These are phyloP conservation scores for Yarrowia sp. DNA, from an alignment of 805 yeast genomes.

Conservation along the genomic window DNA sequence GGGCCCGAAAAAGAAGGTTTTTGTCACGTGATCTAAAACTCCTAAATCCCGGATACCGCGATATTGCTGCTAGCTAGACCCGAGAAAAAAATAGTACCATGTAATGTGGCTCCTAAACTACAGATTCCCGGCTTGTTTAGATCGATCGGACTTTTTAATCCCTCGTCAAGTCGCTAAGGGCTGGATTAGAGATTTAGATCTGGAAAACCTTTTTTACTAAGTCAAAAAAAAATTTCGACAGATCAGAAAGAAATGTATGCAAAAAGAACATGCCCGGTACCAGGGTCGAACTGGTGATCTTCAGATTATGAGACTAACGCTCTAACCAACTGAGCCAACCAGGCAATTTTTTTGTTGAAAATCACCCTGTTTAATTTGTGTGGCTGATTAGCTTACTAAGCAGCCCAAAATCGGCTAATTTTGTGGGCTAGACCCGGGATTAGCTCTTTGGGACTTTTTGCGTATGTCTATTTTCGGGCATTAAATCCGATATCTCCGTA, in stretches of 20 bases:
- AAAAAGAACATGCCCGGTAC: slow-evolving; percentile 18
- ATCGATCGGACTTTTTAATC: no score
- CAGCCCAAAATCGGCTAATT: not conserved
- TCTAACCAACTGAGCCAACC: slow-evolving; percentile 26
- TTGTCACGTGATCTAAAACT: not conserved
- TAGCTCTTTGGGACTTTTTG: not conserved
- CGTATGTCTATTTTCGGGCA: not conserved
- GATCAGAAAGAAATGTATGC: not conserved
- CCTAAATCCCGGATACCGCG: no score
- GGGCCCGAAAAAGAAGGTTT: not conserved
- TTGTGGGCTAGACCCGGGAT: not conserved
- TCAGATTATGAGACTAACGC: slow-evolving; percentile 26
- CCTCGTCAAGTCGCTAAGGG: no score
- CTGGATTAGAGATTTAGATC: no score
- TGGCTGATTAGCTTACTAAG: not conserved
- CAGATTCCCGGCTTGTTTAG: no score
- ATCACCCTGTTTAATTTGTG: not conserved
- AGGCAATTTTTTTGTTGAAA: not conserved
- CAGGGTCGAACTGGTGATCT: slow-evolving; percentile 26
- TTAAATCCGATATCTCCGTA: not conserved
- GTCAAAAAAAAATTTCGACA: no score
- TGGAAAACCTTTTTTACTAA: no score
- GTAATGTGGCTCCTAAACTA: no score
- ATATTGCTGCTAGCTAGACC: not conserved
- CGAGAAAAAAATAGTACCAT: not conserved